Evolutionary conservation across 2,329 filamentous ascomycete genomes (phyloP).

Genomic region (Colletotrichum somersetense): DNA sequence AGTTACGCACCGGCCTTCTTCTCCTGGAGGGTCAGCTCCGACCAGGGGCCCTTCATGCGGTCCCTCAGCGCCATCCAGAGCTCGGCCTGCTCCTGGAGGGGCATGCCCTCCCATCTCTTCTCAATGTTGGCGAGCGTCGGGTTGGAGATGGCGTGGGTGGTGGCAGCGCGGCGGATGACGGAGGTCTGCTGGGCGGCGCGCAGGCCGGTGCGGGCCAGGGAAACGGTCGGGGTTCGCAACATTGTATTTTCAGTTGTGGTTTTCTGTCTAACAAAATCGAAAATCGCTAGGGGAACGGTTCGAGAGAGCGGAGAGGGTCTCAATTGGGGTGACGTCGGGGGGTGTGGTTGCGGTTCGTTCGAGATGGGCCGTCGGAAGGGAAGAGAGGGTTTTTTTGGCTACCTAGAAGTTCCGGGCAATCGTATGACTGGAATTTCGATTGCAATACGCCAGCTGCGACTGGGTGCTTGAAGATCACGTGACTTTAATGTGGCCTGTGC

Average conservation of each 20-base stretch:
- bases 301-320: constrained; percentile 27
- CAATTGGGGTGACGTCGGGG: constrained; percentile 50
- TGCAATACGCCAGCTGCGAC: constrained; percentile 41
- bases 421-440: constrained; percentile 43
- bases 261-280: constrained; percentile 36
- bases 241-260: constrained; percentile 52
- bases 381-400: constrained; percentile 43
- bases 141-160: constrained; percentile 95
- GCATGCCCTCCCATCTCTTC: constrained; percentile 99
- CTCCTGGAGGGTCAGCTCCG: constrained; percentile 93
- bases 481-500: neutral
- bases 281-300: constrained; percentile 42
- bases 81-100: constrained; percentile 98
- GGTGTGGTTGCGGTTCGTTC: constrained; percentile 23
- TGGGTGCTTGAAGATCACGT: constrained; percentile 35
- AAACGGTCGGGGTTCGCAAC: constrained; percentile 67
- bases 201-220: constrained; percentile 64
- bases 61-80: constrained; percentile 98
- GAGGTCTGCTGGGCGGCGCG: constrained; percentile 53
- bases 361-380: constrained; percentile 29
- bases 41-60: constrained; percentile 98
- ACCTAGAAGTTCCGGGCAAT: constrained; percentile 41
- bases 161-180: constrained; percentile 66
- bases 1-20: constrained; percentile 95
- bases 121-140: constrained; percentile 98